phyloP scores from a whole-genome alignment of 306 rosid genomes.

The Heteromeles arbutifolia region DNA sequence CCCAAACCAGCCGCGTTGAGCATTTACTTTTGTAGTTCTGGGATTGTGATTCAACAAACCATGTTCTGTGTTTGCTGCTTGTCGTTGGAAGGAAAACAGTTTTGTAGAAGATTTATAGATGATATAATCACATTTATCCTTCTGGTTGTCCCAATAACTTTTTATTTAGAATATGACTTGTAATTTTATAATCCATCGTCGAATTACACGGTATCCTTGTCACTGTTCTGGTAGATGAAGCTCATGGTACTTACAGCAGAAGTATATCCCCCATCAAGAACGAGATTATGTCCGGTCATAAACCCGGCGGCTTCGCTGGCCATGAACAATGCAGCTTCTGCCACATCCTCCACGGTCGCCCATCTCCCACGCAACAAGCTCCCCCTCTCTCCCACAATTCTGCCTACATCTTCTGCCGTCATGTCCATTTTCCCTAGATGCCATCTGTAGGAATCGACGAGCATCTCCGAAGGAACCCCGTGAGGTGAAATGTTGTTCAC shows the following conservation, averaged over 20 bases:
- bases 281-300: constrained; percentile 63
- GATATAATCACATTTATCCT: neutral
- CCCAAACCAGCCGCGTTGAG: neutral
- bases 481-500: constrained; percentile 72
- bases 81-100: constrained; percentile 10
- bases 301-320: constrained; percentile 62
- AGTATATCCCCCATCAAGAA: constrained; percentile 74
- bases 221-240: constrained; percentile 36
- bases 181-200: neutral
- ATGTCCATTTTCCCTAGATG: constrained; percentile 30
- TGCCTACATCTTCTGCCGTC: constrained; percentile 38
- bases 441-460: constrained; percentile 30
- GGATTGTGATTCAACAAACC: neutral
- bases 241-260: constrained; percentile 41
- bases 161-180: neutral
- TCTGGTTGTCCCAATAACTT: neutral
- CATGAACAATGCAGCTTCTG: constrained; percentile 55
- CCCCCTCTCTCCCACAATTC: constrained; percentile 33
- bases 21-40: neutral
- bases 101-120: constrained; percentile 18
- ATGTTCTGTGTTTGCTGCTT: neutral
- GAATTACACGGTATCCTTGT: neutral
- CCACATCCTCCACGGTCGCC: constrained; percentile 50
- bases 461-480: constrained; percentile 79
- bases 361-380: constrained; percentile 63